Base-by-base conservation (phyloP, 805 yeast genomes). In the Komagataella ulmi region DNA sequence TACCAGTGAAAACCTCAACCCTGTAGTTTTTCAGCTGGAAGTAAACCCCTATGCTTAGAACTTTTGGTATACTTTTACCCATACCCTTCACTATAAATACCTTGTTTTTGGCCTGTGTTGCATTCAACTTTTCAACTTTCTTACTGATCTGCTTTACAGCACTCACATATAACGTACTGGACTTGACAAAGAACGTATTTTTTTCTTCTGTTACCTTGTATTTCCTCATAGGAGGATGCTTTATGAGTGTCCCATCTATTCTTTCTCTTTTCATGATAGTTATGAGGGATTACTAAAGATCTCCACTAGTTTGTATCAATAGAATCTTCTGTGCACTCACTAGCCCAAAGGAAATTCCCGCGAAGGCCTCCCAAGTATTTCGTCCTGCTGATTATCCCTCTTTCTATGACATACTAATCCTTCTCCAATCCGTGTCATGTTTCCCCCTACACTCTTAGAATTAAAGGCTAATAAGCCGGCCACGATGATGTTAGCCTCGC, bases 21-120 rank as follows among this genome's bases (percentile, higher is more conserved):
- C 61, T 69, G 59, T 75, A 69, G 7, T 75, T 72, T 45, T 72
- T 67, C 40, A 76, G 74, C 57, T 77, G 76, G 60, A 81, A 84
- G 58, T 80, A 75, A 24, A 79, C 62, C 0, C 79, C 95, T 1
- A 89, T 55, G 12, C 81, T 69, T n/a, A 85, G 54, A 0, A 83
- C 79, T 58, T 77, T 83, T 49, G 75, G 80, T 7, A 85, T 78
- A 7, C 90, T 76, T 52, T 71, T 74, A 1, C 96, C 96, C 84
- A 87, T 81, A 0, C 95, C 97, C 51, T 77, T 65, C 2, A 89
- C 74, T 6, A 88, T 71, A 59, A 69, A 77, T 44, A 69, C 71
- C 52, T 72, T 72, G 52, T 71, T 68, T 12, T 30, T 30, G 14
- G 12, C 5, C 40, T 30, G 40, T 30, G 40, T 30, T 12, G 51